Evolutionary conservation across 495 filamentous ascomycete species (phyloP), one percentile per base, ranked within the genome.

Genomic region (Hyphodiscus hymeniophilus): DNA sequence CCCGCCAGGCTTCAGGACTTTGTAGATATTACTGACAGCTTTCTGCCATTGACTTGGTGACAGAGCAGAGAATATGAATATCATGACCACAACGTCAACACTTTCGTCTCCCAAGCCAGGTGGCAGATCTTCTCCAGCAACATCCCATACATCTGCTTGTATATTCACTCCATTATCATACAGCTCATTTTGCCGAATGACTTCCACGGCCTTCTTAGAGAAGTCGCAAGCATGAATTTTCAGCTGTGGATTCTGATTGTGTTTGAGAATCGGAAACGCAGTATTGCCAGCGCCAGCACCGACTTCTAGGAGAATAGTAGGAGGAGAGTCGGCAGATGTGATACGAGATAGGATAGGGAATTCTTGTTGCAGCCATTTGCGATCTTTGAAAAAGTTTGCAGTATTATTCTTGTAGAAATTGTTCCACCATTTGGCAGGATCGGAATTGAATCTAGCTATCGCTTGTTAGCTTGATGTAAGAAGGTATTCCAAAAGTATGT

Each of bases 211-310:
- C 58, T 82, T 85, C 59, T 82, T 85, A 32, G 87, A 92, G 62
- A 94, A 98, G 64, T 98, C 92, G 60, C 87, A 95, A 35, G 91
- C 92, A 68, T 92, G 84, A 8, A 98, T 68, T 63, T 71, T 84
- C 43, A 98, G 70, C 22, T 77, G 64, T 40, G 76, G 72, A 64
- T 96, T 97, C 61, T 80, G 74, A 64, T 94, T 98, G 62, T 77
- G 74, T 47, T 72, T 68, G 49, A 97, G 57, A 50, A 98, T 76
- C 3, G 92, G 92, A 58, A 95, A 98, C 12, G 90, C 87, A 26
- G 89, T 95, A 68, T 98, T 98, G 17, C 92, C 92, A 10, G 92
- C 92, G 15, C 92, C 92, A 1, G 94, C 94, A 40, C 92, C 92
- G 46, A 97, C 83, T 61, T 98, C 94, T 42, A 97, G 71, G 30